Base-by-base conservation (phyloP, 345 rosid genomes). In the Murraya koenigii region DNA sequence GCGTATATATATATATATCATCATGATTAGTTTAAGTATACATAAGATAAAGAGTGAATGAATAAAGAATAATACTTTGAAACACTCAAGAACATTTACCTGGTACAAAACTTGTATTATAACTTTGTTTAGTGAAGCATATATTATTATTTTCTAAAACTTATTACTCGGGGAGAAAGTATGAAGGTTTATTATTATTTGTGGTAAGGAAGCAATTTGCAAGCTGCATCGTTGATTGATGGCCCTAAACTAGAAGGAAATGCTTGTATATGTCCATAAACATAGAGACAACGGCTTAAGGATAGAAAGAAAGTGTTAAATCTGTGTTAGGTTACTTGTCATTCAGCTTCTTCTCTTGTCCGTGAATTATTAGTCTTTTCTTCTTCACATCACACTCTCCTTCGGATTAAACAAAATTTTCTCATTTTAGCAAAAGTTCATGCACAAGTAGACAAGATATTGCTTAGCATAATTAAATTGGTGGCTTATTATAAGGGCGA, bases 241-340 rank as follows among this genome's bases (percentile, higher is more conserved):
- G 64, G 38, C 54, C 58, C 76, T 61, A 32, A 26, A 58, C 62
- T 22, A 55, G 64, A n/a, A 25, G 35, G 71, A 7, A 23, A 30
- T 49, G 36, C 41, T 61, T 33, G 22, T 55, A 7, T 17, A 6
- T 78, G 78, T 60, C 80, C 74, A 72, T 63, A 33, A 65, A 77
- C 77, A 69, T 30, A 22, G 67, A 38, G 75, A 75, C 83, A 75
- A 49, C 15, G 13, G 39, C 63, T 7, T 8, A n/a, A 17, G 36
- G 75, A 76, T 60, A 26, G 68, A 63, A 44, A 32, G 61, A 39
- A 80, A 44, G 52, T 17, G 72, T 52, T 30, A 30, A 55, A 66
- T 15, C 35, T 59, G 83, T 41, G 80, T 72, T 84, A 76, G 84
- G 87, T 81, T 65, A 22, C 61, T 55, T 32, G 87, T 84, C 82